Conservation (phyloP, 306 rosid species). For the Comarum palustre region DNA sequence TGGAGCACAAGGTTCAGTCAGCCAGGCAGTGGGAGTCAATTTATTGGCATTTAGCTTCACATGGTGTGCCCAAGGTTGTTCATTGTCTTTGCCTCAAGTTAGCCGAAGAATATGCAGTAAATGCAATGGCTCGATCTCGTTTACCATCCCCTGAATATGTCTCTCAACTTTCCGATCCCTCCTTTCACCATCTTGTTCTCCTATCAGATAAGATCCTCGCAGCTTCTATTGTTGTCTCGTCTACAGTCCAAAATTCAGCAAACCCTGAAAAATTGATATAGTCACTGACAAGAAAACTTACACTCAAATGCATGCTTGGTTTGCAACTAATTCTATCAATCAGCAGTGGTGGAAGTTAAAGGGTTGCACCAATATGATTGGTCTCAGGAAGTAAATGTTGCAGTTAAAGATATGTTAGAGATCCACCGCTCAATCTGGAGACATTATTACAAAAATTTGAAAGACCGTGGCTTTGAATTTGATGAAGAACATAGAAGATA, state of each 20-base stretch:
- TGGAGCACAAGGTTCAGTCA: slow-evolving; percentile 73
- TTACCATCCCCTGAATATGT: slow-evolving; percentile 75
- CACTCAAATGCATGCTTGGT: slow-evolving; percentile 96
- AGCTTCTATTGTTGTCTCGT: slow-evolving; percentile 79
- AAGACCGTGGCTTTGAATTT: slow-evolving; percentile 36
- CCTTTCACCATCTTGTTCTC: slow-evolving; percentile 66
- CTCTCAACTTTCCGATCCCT: slow-evolving; percentile 68
- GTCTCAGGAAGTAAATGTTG: slow-evolving; percentile 71
- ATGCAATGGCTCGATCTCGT: slow-evolving; percentile 72
- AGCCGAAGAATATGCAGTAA: slow-evolving; percentile 84
- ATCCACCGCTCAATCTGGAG: slow-evolving; percentile 72
- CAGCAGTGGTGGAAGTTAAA: slow-evolving; percentile 76
- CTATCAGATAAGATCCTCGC: slow-evolving; percentile 86
- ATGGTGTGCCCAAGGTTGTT: slow-evolving; percentile 74
- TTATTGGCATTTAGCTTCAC: slow-evolving; percentile 89
- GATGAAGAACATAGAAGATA: slow-evolving; percentile 42
- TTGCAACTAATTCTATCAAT: slow-evolving; percentile 61
- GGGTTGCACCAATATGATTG: slow-evolving; percentile 92
- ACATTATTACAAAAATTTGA: slow-evolving; percentile 47
- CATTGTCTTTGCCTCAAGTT: slow-evolving; percentile 80
- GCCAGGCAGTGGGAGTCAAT: slow-evolving; percentile 70
- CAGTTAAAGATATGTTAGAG: slow-evolving; percentile 69
- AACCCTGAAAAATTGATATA: slow-evolving; percentile 64
- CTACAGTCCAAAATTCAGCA: slow-evolving; percentile 60
- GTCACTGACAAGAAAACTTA: slow-evolving; percentile 87